Base-by-base conservation (phyloP, 2,329 filamentous ascomycete species). In the Penicillium polonicum region DNA sequence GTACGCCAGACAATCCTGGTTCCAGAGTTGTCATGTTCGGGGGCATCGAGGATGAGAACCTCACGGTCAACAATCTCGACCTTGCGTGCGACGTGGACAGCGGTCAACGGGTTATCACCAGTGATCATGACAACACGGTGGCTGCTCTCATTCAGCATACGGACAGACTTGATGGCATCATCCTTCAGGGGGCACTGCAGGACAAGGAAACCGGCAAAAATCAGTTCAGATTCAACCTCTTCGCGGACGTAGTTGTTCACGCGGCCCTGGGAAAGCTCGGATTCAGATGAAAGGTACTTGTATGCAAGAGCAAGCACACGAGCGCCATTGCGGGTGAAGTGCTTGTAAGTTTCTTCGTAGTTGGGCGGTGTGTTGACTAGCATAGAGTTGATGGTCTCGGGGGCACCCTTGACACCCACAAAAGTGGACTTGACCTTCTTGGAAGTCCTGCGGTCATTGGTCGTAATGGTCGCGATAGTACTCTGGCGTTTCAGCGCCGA, bases 41-140 rank as follows among this genome's bases (percentile, higher is more conserved):
- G 94, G 2, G 93, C 91, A 73, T 99, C 94, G 27, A 99, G 82
- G 66, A 99, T 97, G 59, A 97, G 83, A 53, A 94, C 91, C 35
- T 97, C 92, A 56, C 94, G 88, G 70, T 99, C 94, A 17, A 99
- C 92, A 74, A 99, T 99, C 74, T 99, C 94, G 27, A 99, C 94
- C 74, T 97, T 88, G 60, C 89, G 88, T 17, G 94, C 94, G 56
- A 99, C 94, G 72, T 99, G 93, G 12, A 96, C 91, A 64, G 94
- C 94, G 41, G 94, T 99, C 52, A 99, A 83, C 13, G 94, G 93
- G 74, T 99, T 99, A 75, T 99, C 94, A 72, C 94, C 94, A 59
- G 94, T 99, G 65, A 99, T 99, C 94, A 99, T 99, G 67, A 99
- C 90, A 46, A 96, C 92, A 67, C 94, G 91, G 76, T 99, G 94